A percentile compares a stretch with the other conserved stretches of the same genome.
Evolutionary conservation across 2,329 filamentous ascomycete species (phyloP).

Genomic region (Parasarocladium wereldwijsianum): DNA sequence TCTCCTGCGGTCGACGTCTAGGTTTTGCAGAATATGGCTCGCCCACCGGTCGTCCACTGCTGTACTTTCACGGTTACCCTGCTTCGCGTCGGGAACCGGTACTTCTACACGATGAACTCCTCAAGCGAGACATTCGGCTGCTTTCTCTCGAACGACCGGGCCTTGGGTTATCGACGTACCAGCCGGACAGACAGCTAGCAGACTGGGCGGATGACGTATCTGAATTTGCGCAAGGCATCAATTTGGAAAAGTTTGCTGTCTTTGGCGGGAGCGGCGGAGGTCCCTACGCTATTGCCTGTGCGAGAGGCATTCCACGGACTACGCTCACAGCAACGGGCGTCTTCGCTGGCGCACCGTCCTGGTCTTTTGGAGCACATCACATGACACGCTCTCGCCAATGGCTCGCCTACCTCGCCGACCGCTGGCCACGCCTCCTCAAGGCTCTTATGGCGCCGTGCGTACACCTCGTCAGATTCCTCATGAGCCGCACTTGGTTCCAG

Average conservation of each 20-base stretch:
- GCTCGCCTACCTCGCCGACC: conserved; percentile 1
- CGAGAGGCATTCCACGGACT: conserved; percentile 12
- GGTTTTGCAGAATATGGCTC: conserved; percentile 25
- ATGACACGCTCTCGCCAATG: neutral
- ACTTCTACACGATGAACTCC: conserved; percentile 12
- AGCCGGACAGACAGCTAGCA: conserved; percentile 15
- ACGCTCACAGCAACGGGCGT: conserved; percentile 4
- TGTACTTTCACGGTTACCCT: conserved; percentile 29
- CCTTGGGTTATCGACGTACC: conserved; percentile 23
- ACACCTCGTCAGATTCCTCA: neutral
- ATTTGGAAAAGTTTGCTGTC: conserved; percentile 15
- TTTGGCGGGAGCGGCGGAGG: conserved; percentile 21
- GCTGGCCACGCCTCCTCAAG: neutral
- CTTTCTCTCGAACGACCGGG: conserved; percentile 26
- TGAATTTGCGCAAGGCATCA: conserved; percentile 13
- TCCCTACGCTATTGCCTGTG: conserved; percentile 21
- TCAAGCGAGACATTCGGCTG: conserved; percentile 15
- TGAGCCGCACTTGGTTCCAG: neutral
- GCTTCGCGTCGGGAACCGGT: conserved; percentile 22
- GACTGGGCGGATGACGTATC: conserved; percentile 20
- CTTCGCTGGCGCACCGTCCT: conserved; percentile 3
- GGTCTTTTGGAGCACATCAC: neutral
- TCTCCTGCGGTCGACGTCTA: conserved; percentile 24
- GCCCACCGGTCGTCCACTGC: conserved; percentile 14
- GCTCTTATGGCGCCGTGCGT: neutral